phyloP scores from a whole-genome alignment of 805 yeast species.

The Kodamaea hsintzibuensis region DNA sequence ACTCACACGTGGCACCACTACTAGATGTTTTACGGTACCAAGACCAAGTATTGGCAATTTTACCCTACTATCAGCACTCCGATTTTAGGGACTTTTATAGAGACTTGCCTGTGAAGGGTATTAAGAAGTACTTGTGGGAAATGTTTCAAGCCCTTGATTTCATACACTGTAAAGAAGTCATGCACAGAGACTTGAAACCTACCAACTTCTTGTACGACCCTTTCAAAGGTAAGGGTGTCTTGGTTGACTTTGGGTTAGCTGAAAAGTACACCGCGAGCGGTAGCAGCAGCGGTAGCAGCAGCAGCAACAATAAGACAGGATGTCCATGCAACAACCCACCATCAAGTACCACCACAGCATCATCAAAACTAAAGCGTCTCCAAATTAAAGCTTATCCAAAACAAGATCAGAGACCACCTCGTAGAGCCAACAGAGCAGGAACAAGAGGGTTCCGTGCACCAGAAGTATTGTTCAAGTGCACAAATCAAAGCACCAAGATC shows the following conservation, averaged over 20 bases:
- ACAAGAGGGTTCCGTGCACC: conserved; percentile 96
- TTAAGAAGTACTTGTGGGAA: conserved; percentile 77
- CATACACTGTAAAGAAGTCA: conserved; percentile 47
- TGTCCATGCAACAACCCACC: conserved; percentile 55
- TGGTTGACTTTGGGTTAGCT: conserved; percentile 92
- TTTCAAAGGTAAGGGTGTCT: conserved; percentile 66
- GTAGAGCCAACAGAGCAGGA: conserved; percentile 96
- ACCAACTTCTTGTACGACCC: conserved; percentile 73
- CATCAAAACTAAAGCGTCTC: conserved; percentile 17
- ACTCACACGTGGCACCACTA: conserved; percentile 79
- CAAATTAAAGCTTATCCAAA: conserved; percentile 66
- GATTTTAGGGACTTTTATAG: conserved; percentile 88
- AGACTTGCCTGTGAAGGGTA: conserved; percentile 76
- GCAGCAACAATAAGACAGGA: conserved; percentile 18
- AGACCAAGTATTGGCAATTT: conserved; percentile 90
- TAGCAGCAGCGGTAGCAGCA: conserved; percentile 10
- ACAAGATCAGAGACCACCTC: conserved; percentile 82
- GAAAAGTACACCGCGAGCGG: conserved; percentile 44
- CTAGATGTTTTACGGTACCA: conserved; percentile 83
- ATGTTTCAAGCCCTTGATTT: conserved; percentile 72
- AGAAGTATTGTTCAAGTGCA: conserved; percentile 84
- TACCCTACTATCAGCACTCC: conserved; percentile 88
- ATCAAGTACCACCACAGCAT: conserved; percentile 10
- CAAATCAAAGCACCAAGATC: conserved; percentile 75
- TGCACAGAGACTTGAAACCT: conserved; percentile 49